phyloP scores from a whole-genome alignment of 345 rosid genomes.

The Leavenworthia alabamica region DNA sequence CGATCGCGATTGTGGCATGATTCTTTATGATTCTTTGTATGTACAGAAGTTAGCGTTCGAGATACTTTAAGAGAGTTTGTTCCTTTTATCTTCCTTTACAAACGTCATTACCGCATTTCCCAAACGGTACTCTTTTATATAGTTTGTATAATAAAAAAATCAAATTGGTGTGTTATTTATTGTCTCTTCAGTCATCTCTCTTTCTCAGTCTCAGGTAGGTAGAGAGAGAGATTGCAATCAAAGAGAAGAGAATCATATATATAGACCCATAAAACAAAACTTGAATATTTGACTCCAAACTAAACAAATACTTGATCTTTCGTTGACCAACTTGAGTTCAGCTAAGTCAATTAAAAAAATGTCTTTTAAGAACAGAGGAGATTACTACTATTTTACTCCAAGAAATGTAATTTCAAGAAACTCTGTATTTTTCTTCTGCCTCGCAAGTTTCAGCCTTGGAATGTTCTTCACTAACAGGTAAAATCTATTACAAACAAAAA shows the following conservation, averaged over 20 bases:
- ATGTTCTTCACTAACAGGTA: slow-evolving; percentile 82
- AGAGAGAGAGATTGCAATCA: slow-evolving; percentile 5
- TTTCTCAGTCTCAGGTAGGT: not conserved
- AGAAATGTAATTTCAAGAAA: slow-evolving; percentile 47
- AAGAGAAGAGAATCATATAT: slow-evolving; percentile 11
- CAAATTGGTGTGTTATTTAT: not conserved
- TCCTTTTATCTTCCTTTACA: slow-evolving; percentile 9
- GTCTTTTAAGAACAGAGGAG: slow-evolving; percentile 54
- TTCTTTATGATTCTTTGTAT: not conserved
- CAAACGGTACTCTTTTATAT: slow-evolving; percentile 2
- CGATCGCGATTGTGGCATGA: too few relatives aligned
- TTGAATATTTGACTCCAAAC: slow-evolving; percentile 4
- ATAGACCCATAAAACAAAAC: slow-evolving; percentile 9
- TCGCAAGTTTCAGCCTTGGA: slow-evolving; percentile 68
- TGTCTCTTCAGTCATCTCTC: slow-evolving; percentile 11
- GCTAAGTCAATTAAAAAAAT: slow-evolving; percentile 26
- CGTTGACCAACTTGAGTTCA: slow-evolving; percentile 13
- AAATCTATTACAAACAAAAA: not conserved
- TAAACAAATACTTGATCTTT: slow-evolving; percentile 17
- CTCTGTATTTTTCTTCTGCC: slow-evolving; percentile 54
- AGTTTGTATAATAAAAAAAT: not conserved
- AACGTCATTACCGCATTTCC: slow-evolving; percentile 7
- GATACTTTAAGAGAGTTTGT: slow-evolving; percentile 10
- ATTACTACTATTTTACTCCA: slow-evolving; percentile 21
- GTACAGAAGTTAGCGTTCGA: slow-evolving; percentile 19